Evolutionary conservation across 2,329 filamentous ascomycete genomes (phyloP), one percentile per base, ranked within the genome.

Genomic region (Bretziella fagacearum): DNA sequence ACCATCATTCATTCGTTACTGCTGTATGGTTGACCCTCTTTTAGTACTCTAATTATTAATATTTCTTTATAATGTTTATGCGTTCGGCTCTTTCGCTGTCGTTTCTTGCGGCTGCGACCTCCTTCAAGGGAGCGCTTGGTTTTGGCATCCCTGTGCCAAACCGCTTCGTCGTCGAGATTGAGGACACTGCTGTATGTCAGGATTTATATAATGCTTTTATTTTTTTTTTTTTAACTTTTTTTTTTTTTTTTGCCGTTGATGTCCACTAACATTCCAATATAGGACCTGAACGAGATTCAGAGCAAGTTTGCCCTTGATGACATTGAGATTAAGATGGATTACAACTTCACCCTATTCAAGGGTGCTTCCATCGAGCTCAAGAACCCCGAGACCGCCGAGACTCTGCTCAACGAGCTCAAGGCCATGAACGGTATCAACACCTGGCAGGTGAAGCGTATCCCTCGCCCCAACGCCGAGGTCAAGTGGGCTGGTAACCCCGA

Each of bases 161-260:
- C 17, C 65, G 65, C 20, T 74, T 67, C 57, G 68, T 74, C 52
- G 63, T 74, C 49, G 70, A 74, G 53, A 68, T 73, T 44, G 65
- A 71, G 39, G 65, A 70, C 17, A 61, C 62, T 6, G 59, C 67
- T 54, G 70, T 72, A 57, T 54, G 62, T 32, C 5, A 15, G 7
- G 35, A 18, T 3, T n/a, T n/a, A n/a, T n/a, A n/a, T n/a, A n/a
- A n/a, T n/a, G n/a, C n/a, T n/a, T 3, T 8, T 18, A 1, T 3
- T n/a, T n/a, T n/a, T n/a, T n/a, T n/a, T n/a, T n/a, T n/a, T n/a
- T n/a, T n/a, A n/a, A n/a, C n/a, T n/a, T n/a, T n/a, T n/a, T n/a
- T n/a, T 6, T 10, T n/a, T 18, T 27, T 41, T n/a, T 29, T 5
- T 3, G 2, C 23, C 3, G 8, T 23, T 4, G 6, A 3, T 17